Base-by-base conservation (phyloP, 2,329 filamentous ascomycete genomes). In the Stromatinia cepivora region DNA sequence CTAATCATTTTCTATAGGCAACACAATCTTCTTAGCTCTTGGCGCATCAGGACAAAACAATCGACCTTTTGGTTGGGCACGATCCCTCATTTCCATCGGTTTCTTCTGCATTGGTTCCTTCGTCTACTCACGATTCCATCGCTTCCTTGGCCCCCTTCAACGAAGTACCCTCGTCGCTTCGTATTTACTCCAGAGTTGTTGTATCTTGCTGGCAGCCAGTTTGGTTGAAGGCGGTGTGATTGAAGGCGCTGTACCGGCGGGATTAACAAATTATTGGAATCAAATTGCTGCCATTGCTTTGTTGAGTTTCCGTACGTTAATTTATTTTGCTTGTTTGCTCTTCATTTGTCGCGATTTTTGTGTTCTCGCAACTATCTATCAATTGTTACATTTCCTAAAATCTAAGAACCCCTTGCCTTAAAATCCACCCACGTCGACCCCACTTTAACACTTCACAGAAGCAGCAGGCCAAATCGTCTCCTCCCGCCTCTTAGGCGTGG, bases 21-120 rank as follows among this genome's bases (percentile, higher is more conserved):
- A 94, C 79, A 93, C 92, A 6, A 87, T 94, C 59, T 94, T 93
- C 77, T 82, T 93, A 17, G 92, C 90, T 17, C 84, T 94, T 1
- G 92, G 92, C 5, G 81, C 93, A 28, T 84, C 87, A 15, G 85
- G 86, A 0, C 84, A 87, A 20, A 75, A 76, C 53, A 80, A 82
- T 61, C 67, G 69, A 46, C 82, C 82, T 20, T 85, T 84, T 28
- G 84, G 89, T 59, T 92, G 89, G 88, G 84, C 90, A 76, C 91
- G 92, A 72, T 91, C 91, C 0, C 84, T 85, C 28, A 85, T 86
- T 6, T 93, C 91, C 0, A 88, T 94, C 28, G 79, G 81, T 28
- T 88, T 83, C 72, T 94, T 94, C 80, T 91, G 89, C 78, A 72
- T 90, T 25, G 92, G 92, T 13, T 92, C 89, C 0, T 87, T 92